A percentile compares a stretch with the other conserved stretches of the same genome.
These are phyloP conservation scores for Sugiyamaella boreocaroliniensis DNA, from an alignment of 805 yeast species.

Conservation along the genomic window DNA sequence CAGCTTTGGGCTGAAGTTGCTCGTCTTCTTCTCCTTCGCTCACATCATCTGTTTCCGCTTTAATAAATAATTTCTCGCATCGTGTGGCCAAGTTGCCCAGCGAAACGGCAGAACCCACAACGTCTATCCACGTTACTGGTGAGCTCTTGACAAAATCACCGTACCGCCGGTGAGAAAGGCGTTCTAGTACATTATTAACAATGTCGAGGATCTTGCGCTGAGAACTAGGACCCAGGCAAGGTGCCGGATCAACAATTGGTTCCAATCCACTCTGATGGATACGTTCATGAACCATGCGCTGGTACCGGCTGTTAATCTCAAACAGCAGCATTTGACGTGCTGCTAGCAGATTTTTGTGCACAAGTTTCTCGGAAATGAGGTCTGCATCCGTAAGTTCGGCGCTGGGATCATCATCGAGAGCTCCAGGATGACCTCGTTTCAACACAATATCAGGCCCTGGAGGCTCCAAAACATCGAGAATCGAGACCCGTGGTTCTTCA, in stretches of 20 bases:
- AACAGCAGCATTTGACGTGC: slow-evolving; percentile 16
- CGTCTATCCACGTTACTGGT: not conserved
- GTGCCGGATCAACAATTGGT: slow-evolving; percentile 9
- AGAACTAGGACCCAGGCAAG: slow-evolving; percentile 12
- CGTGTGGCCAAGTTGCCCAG: not conserved
- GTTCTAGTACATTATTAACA: not conserved
- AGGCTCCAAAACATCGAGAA: not conserved
- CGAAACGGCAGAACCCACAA: not conserved
- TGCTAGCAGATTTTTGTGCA: slow-evolving; percentile 1
- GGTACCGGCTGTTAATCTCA: slow-evolving; percentile 23
- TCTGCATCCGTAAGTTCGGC: not conserved
- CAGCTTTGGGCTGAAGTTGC: not conserved
- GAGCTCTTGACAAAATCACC: not conserved
- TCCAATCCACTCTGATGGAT: slow-evolving; percentile 10
- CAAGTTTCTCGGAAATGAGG: not conserved
- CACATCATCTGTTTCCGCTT: not conserved
- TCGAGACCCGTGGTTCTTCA: not conserved
- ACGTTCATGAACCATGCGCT: slow-evolving; percentile 17
- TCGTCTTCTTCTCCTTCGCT: not conserved
- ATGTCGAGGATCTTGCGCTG: not conserved
- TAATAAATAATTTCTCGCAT: not conserved
- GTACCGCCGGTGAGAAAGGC: not conserved
- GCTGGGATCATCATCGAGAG: not conserved
- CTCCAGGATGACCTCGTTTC: not conserved
- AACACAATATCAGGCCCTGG: not conserved